These are phyloP conservation scores for Podaxis carcinomalis DNA, from an alignment of 768 basidiomycete genomes.

Conservation along the genomic window DNA sequence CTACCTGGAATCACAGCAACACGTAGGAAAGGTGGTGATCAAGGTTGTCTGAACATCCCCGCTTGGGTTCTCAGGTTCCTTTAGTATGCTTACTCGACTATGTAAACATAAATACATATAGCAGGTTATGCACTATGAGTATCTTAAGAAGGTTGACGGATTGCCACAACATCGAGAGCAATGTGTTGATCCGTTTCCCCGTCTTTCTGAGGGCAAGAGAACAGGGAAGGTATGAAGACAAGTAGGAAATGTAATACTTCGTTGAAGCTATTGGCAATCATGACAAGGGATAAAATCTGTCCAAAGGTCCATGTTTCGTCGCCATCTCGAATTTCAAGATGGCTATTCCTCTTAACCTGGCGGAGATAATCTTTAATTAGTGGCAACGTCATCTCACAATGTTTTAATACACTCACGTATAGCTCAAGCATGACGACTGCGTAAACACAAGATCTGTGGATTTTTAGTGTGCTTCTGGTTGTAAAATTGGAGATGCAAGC, in stretches of 20 bases:
- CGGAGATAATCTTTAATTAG: background rate
- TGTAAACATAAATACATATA: no score
- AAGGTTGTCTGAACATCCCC: conserved; percentile 24
- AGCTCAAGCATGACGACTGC: conserved; percentile 15
- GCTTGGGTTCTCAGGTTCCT: background rate
- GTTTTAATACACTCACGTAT: conserved; percentile 12
- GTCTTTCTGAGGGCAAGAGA: background rate
- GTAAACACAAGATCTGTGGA: conserved; percentile 9
- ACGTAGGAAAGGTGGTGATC: conserved; percentile 59
- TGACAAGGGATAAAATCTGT: conserved; percentile 11
- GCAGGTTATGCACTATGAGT: no score
- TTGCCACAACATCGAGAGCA: background rate
- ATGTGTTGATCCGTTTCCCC: background rate
- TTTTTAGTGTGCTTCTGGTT: background rate
- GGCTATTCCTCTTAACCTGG: conserved; percentile 6
- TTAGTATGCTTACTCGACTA: no score
- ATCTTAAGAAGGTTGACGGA: background rate
- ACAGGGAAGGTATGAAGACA: background rate
- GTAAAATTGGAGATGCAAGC: no score
- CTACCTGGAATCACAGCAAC: conserved; percentile 46
- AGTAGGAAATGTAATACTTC: conserved; percentile 12
- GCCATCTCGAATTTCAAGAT: background rate
- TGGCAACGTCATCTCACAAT: background rate
- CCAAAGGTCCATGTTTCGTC: conserved; percentile 12
- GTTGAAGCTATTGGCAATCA: conserved; percentile 12